A percentile compares a stretch with the other conserved stretches of the same genome.
phyloP scores from a whole-genome alignment of 2,329 filamentous ascomycete species.

The Monilinia fructigena region DNA sequence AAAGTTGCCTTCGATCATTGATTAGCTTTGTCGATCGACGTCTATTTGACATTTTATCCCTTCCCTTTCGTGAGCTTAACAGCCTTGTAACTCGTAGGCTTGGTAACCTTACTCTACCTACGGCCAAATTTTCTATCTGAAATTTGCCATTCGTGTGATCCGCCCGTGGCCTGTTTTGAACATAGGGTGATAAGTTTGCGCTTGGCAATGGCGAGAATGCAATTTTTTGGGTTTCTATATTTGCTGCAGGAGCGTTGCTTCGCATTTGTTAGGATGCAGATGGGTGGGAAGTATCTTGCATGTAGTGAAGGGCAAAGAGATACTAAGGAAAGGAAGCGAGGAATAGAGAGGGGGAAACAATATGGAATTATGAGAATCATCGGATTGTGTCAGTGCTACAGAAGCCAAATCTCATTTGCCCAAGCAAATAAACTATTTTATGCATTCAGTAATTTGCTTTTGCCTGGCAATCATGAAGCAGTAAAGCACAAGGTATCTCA shows the following conservation, averaged over 20 bases:
- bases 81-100: constrained; percentile 2
- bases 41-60: neutral
- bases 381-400: constrained; percentile 15
- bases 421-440: constrained; percentile 5
- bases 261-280: neutral
- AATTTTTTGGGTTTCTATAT: neutral
- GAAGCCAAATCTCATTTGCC: too few species aligned
- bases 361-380: constrained; percentile 4
- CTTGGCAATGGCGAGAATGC: constrained; percentile 10
- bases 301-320: constrained; percentile 5
- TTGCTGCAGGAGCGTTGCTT: constrained; percentile 12
- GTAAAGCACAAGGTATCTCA: constrained; percentile 16
- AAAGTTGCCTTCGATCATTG: neutral
- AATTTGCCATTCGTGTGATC: constrained; percentile 13
- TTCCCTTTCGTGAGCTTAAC: neutral
- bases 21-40: neutral
- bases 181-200: neutral
- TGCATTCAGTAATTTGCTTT: constrained; percentile 1
- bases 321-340: constrained; percentile 6
- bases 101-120: constrained; percentile 11
- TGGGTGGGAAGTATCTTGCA: constrained; percentile 12
- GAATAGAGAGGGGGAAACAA: neutral
- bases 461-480: constrained; percentile 1
- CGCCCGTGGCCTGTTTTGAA: neutral
- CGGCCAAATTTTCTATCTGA: neutral